Evolutionary conservation across 169 alveolate genomes (phyloP), one percentile per base, ranked within the genome.

Genomic region (Cryptosporidium bovis): DNA sequence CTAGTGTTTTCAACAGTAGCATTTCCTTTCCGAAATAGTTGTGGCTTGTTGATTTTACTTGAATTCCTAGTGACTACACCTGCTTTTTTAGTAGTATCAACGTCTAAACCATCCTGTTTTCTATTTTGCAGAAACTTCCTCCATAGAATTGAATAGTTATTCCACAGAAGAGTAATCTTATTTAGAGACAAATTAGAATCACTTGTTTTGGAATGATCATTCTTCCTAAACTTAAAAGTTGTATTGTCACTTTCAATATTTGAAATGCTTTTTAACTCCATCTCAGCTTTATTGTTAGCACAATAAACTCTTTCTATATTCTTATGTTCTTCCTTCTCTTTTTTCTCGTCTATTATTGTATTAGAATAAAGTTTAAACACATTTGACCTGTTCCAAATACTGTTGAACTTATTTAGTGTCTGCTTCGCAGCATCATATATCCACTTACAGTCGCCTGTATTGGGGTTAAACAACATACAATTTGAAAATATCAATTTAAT

Each of bases 371-470:
- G 27, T 20, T 31, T 24, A 62, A 77, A 77, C 48, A 77, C 69
- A 77, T 56, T 56, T 3, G 87, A 77, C 56, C 40, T 77, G 16
- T 44, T 62, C 69, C 87, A 77, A 18, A 77, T 27, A 62, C 31
- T 40, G 18, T 60, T 60, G 24, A 77, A 77, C 66, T 77, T 77
- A 15, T 77, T 56, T 2, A 77, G 60, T 20, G 87, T 36, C n/a
- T 77, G 69, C 40, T 77, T 77, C 2, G 77, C 87, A 77, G 87
- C 40, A 62, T 77, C 87, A 48, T 77, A 77, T 24, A 77, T 77
- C 87, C 87, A 77, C 27, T 60, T 77, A 46, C 87, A 77, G 2
- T 77, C 87, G 0, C 87, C 87, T 33, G 87, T 46, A 20, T 36
- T 56, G 5, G 87, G 87, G 44, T 77, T 77, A 62, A 77, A 77